Evolutionary conservation across 768 basidiomycete species (phyloP), one percentile per base, ranked within the genome.

Genomic region (Phaeotremella fagi): DNA sequence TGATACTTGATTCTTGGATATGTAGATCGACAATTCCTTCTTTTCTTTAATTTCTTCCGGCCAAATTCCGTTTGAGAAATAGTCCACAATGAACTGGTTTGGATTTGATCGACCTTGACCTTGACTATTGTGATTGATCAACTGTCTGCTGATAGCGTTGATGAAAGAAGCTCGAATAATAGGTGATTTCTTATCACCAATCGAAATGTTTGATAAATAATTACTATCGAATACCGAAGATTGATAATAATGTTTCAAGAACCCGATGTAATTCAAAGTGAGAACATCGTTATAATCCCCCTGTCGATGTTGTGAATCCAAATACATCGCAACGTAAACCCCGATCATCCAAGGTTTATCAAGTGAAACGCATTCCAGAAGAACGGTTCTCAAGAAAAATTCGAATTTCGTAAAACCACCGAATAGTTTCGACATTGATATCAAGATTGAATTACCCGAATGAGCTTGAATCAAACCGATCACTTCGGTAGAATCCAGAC

Each of bases 401-500:
- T 64, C 64, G 20, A 54, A 5, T 48, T 14, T 37, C 12, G 90
- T 73, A 25, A 81, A 80, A 0, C 87, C 86, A 60, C 86, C 83
- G 60, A 86, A 85, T 60, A 82, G 43, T 81, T 80, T 18, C 78
- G 81, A 87, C 57, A 90, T 88, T 0, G 87, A 82, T 14, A 90
- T 78, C 75, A 88, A 87, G 20, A 85, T 77, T 0, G 82, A 78
- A 64, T 91, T 84, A 67, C 88, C 87, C 9, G 89, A 88, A 70
- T 88, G 89, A 0, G 88, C 88, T 0, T 85, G 82, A 54, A 95
- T 87, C 73, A 95, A 88, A 54, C 88, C 85, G 24, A 84, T 81
- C 11, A 95, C 78, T 54, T 91, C 87, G 31, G 82, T 81, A 0
- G 84, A 82, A 7, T 84, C 82, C 57, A 87, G 83, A 0, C 79